Conservation (phyloP, 257 asterid species). For the Buddleja alternifolia region DNA sequence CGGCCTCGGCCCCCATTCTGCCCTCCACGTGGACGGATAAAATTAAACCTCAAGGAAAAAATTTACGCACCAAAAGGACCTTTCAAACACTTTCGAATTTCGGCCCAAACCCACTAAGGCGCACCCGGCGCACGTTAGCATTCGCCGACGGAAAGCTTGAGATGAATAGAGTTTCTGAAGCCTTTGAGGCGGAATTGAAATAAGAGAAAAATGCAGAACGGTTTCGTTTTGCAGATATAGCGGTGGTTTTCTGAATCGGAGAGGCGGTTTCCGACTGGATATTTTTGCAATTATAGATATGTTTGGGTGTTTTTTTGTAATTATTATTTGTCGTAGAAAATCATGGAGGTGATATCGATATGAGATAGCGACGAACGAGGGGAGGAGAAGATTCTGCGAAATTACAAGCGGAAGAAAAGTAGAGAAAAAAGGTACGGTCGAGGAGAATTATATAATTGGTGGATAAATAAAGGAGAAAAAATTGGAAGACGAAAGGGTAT, state of each 20-base stretch:
- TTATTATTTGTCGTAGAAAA: not conserved
- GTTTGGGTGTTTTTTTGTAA: not conserved
- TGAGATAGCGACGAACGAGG: not conserved
- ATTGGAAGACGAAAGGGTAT: not conserved
- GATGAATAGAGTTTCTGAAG: not conserved
- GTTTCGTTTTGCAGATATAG: not conserved
- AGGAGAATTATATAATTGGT: not conserved
- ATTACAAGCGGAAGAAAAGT: not conserved
- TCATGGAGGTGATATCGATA: not conserved
- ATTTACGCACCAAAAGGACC: not conserved
- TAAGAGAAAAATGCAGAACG: no score
- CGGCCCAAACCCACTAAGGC: not conserved
- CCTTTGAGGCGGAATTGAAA: not conserved
- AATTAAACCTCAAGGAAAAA: conserved; percentile 24
- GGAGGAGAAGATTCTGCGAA: not conserved
- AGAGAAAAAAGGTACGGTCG: not conserved
- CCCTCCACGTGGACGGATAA: conserved; percentile 47
- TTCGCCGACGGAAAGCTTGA: not conserved
- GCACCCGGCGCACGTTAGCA: conserved; percentile 27
- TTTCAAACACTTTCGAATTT: conserved; percentile 4
- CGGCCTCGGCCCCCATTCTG: conserved; percentile 44
- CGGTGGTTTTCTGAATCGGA: not conserved
- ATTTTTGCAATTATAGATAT: not conserved
- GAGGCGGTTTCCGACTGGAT: not conserved
- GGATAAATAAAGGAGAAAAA: not conserved